Evolutionary conservation across 2,329 filamentous ascomycete genomes (phyloP), one percentile per base, ranked within the genome.

Genomic region (Pseudocercospora macadamiae): DNA sequence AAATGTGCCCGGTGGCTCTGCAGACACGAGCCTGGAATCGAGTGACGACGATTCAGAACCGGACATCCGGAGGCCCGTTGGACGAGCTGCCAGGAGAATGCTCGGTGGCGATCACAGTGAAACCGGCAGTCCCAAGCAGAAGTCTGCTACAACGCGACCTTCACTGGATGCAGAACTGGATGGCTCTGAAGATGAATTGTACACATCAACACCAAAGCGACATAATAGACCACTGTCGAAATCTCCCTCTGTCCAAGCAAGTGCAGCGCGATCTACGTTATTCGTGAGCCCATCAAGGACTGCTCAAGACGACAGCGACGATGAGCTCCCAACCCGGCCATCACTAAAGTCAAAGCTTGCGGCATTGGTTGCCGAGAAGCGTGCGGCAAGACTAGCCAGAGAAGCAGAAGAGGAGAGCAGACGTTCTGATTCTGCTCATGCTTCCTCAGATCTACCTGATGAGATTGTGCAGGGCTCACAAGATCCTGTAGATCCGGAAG

Each of bases 211-310:
- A 14, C 70, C 70, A 3, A 64, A 56, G 34, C 16, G 48, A 3
- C 36, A 49, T 32, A 19, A 26, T 16, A 52, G 48, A 19, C 42
- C 42, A 26, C 39, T 39, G 19, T 47, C 57, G 18, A 57, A 55
- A 48, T 59, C 62, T 7, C 60, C 62, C 7, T 44, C 55, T 25
- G 34, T 52, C 32, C 52, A 37, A 28, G 56, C 57, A 19, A 66
- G 60, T 37, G 47, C 48, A 14, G 62, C 62, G 36, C 58, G 60
- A 10, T 60, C 65, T 14, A 49, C 59, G 0, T 58, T 73, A 8
- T 73, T 73, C 42, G 69, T 72, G 32, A 72, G 70, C 55, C 71
- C 71, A 14, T 62, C 68, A 6, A 71, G 62, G 48, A 60, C 65
- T n/a, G 47, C 36, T 9, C 39, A 59, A 12, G 53, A 59, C 10